A percentile compares a stretch with the other conserved stretches of the same genome.
Evolutionary conservation across 257 asterid genomes (phyloP).

Genomic region (Solanum sitiens): DNA sequence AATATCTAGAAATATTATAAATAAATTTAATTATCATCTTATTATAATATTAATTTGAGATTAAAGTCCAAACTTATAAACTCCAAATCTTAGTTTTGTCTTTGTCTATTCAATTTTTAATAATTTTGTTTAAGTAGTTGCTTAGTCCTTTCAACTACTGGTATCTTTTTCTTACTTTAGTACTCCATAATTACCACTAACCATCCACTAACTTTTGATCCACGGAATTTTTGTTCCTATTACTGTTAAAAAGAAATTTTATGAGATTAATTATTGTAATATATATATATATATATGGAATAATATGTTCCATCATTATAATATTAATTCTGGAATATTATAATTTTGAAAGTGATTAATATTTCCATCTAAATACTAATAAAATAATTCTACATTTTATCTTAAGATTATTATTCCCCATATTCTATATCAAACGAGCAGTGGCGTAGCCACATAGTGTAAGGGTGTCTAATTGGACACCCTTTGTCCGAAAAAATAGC

Average conservation of each 20-base stretch:
- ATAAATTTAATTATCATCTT: background rate
- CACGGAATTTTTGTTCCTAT: background rate
- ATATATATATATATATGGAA: too few relatives aligned
- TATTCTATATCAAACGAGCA: too few relatives aligned
- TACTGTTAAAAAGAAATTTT: background rate
- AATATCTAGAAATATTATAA: background rate
- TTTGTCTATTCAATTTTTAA: background rate
- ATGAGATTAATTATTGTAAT: too few relatives aligned
- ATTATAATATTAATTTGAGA: background rate
- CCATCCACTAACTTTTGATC: background rate
- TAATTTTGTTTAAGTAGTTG: background rate
- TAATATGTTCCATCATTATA: too few relatives aligned
- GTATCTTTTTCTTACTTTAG: background rate
- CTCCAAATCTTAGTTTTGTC: background rate
- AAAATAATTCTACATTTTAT: too few relatives aligned
- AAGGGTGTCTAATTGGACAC: too few relatives aligned
- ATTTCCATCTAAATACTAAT: rapidly evolving
- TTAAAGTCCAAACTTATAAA: background rate
- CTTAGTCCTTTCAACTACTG: background rate
- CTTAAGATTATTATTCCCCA: too few relatives aligned
- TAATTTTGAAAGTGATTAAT: too few relatives aligned
- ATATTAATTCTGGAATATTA: too few relatives aligned
- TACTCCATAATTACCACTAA: background rate
- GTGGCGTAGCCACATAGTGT: too few relatives aligned
- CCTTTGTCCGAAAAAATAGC: too few relatives aligned